Percentiles rank a stretch among this genome's conserved stretches.
Conservation (phyloP, 345 rosid species). For the Cardamine chenopodiifolia region DNA sequence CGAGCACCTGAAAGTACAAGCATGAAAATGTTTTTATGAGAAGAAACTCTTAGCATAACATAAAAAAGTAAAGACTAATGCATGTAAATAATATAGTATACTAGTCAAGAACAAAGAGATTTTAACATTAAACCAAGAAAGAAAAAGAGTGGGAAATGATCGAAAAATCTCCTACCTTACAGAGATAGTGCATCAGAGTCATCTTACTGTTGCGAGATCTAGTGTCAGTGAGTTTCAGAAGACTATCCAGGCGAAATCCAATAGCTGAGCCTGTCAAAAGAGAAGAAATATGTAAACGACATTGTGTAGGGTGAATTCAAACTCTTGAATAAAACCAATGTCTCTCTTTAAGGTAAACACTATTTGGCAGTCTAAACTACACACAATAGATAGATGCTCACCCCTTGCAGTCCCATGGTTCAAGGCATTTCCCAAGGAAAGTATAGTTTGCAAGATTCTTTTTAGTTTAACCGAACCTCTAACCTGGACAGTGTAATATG, state of each 20-base stretch:
- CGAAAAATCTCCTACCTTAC: conserved; percentile 58
- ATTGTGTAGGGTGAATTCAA: neutral
- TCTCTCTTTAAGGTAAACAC: conserved; percentile 3
- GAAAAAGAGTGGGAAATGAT: neutral
- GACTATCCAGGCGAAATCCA: conserved; percentile 91
- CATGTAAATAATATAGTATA: neutral
- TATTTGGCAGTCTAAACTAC: conserved; percentile 17
- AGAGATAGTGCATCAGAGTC: conserved; percentile 94
- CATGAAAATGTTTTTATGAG: neutral
- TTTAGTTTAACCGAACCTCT: conserved; percentile 69
- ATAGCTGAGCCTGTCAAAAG: conserved; percentile 73
- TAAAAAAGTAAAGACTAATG: neutral
- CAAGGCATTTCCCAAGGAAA: conserved; percentile 85
- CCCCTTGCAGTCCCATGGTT: conserved; percentile 95
- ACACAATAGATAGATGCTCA: conserved; percentile 42
- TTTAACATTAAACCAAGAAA: neutral
- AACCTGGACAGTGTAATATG: conserved; percentile 50
- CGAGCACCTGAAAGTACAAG: conserved; percentile 58
- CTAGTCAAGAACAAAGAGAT: conserved; percentile 5
- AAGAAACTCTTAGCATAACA: neutral
- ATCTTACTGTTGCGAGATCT: conserved; percentile 76
- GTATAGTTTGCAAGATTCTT: conserved; percentile 86
- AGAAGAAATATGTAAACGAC: neutral
- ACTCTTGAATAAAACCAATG: conserved; percentile 18
- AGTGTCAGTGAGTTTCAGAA: conserved; percentile 86